Evolutionary conservation across 1,284 basidiomycete genomes (phyloP).

Genomic region (Tausonia pullulans): DNA sequence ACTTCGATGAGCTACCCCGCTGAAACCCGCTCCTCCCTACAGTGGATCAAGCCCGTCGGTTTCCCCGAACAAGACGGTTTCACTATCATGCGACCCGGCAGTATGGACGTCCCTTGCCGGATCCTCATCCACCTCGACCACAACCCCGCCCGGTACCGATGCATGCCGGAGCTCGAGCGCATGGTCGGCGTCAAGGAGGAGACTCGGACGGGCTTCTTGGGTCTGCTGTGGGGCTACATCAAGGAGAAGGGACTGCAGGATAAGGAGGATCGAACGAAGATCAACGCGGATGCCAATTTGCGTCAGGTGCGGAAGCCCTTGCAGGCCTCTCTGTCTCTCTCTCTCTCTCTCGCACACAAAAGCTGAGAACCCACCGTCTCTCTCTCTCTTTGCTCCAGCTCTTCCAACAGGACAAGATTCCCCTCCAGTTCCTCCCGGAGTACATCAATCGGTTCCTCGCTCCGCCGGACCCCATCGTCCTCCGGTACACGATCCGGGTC

Average conservation of each 20-base stretch:
- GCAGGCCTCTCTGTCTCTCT: background rate
- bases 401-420: conserved; percentile 50
- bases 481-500: conserved; percentile 54
- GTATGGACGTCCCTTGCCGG: conserved; percentile 61
- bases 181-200: conserved; percentile 76
- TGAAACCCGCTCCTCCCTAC: background rate
- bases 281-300: conserved; percentile 64
- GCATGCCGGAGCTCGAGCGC: conserved; percentile 62
- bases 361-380: conserved; percentile 15
- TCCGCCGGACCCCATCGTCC: conserved; percentile 68
- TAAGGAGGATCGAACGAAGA: conserved; percentile 69
- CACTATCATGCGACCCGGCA: conserved; percentile 63
- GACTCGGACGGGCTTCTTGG: conserved; percentile 67
- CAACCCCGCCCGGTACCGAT: conserved; percentile 73
- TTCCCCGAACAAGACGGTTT: conserved; percentile 60
- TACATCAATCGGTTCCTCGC: conserved; percentile 67
- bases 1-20: conserved; percentile 19
- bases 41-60: conserved; percentile 52
- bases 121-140: conserved; percentile 75
- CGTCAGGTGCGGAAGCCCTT: conserved; percentile 36
- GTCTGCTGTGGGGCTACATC: conserved; percentile 85
- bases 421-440: conserved; percentile 76
- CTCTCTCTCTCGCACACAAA: background rate
- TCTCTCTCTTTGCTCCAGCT: conserved; percentile 40
- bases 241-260: conserved; percentile 79